These are phyloP conservation scores for Candida silvatica DNA, from an alignment of 805 yeast species.

Conservation along the genomic window DNA sequence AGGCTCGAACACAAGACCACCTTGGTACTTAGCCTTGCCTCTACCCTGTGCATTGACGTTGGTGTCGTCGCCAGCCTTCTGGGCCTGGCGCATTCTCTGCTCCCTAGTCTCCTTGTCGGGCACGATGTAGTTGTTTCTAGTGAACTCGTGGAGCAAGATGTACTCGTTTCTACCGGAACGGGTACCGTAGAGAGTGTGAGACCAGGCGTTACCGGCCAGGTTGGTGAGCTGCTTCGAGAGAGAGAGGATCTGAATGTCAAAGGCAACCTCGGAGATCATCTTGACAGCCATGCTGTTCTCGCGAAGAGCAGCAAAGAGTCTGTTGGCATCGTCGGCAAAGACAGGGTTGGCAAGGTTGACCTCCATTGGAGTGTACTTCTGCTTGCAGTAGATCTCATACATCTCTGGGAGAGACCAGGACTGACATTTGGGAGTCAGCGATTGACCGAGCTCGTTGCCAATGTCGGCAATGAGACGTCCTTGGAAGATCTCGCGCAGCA, in stretches of 20 bases:
- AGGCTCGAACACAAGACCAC: slow-evolving; percentile 88
- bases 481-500: slow-evolving; percentile 61
- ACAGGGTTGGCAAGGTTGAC: slow-evolving; percentile 63
- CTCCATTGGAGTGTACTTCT: slow-evolving; percentile 54
- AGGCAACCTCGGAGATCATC: slow-evolving; percentile 70
- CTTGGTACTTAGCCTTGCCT: slow-evolving; percentile 23
- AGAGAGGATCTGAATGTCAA: slow-evolving; percentile 77
- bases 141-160: slow-evolving; percentile 86
- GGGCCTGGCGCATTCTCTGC: slow-evolving; percentile 27
- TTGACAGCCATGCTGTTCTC: slow-evolving; percentile 62
- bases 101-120: slow-evolving; percentile 53
- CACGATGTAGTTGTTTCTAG: slow-evolving; percentile 67
- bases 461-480: slow-evolving; percentile 90
- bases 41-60: slow-evolving; percentile 24
- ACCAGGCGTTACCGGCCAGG: slow-evolving; percentile 96
- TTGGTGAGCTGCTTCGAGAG: slow-evolving; percentile 86
- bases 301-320: slow-evolving; percentile 58
- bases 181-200: slow-evolving; percentile 88
- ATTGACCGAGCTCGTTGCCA: slow-evolving; percentile 91
- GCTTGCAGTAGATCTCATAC: slow-evolving; percentile 72
- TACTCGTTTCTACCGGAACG: slow-evolving; percentile 94
- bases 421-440: slow-evolving; percentile 84
- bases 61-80: slow-evolving; percentile 32
- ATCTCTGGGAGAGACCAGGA: slow-evolving; percentile 92
- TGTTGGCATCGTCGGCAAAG: slow-evolving; percentile 57